Percentiles rank a stretch among this genome's conserved stretches.
phyloP scores from a whole-genome alignment of 179 eudicot species.

The Vitellaria paradoxa region DNA sequence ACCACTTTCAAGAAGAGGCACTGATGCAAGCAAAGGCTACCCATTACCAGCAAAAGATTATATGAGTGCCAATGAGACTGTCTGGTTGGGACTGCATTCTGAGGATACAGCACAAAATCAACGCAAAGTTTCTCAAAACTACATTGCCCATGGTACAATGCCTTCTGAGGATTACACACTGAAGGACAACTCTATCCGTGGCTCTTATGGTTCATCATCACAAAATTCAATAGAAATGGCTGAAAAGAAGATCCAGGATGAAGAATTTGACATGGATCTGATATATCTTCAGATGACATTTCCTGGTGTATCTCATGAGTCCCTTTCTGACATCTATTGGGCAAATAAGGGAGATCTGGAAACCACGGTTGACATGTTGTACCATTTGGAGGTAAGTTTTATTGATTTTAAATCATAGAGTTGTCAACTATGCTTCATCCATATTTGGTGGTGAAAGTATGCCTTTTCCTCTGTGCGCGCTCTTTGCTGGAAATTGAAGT shows the following conservation, averaged over 20 bases:
- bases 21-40: conserved; percentile 26
- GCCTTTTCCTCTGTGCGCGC: background rate
- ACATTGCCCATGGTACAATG: conserved; percentile 10
- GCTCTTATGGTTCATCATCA: conserved; percentile 34
- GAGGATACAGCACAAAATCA: conserved; percentile 15
- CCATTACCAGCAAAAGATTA: conserved; percentile 8
- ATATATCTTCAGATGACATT: conserved; percentile 77
- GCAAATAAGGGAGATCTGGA: conserved; percentile 75
- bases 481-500: background rate
- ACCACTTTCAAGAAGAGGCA: conserved; percentile 61
- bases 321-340: conserved; percentile 66
- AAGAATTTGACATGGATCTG: conserved; percentile 71
- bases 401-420: background rate
- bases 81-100: conserved; percentile 21
- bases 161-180: conserved; percentile 30
- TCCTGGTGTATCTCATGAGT: conserved; percentile 80
- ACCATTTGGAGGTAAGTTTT: conserved; percentile 66
- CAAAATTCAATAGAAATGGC: conserved; percentile 28
- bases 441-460: background rate
- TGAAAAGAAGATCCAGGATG: conserved; percentile 35
- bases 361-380: conserved; percentile 76
- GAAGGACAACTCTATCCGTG: conserved; percentile 35
- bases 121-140: conserved; percentile 17
- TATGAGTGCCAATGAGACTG: conserved; percentile 22
- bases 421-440: background rate